Evolutionary conservation across 2,329 filamentous ascomycete genomes (phyloP).

Genomic region (Teratosphaeria epicoccoides): DNA sequence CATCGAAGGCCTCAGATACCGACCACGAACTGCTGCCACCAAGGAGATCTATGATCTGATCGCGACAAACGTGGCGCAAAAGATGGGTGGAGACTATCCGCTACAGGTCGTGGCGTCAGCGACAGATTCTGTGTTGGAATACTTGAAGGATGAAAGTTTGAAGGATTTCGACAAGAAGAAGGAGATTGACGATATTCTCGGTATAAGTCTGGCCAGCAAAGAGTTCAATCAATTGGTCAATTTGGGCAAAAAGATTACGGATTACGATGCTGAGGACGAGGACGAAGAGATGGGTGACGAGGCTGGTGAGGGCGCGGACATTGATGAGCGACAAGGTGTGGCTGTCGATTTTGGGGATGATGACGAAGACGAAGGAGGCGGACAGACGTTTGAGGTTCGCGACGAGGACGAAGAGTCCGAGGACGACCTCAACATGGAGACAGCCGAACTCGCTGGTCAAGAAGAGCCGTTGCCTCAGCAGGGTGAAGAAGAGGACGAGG

Average conservation of each 20-base stretch:
- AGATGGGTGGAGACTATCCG: constrained; percentile 85
- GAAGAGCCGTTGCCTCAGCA: constrained; percentile 38
- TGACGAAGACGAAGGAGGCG: constrained; percentile 66
- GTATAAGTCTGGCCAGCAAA: constrained; percentile 69
- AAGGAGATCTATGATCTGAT: constrained; percentile 91
- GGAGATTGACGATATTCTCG: constrained; percentile 86
- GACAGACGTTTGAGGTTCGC: constrained; percentile 71
- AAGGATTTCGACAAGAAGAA: constrained; percentile 99
- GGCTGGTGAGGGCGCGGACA: constrained; percentile 57
- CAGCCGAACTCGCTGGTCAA: constrained; percentile 28
- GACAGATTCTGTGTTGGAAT: constrained; percentile 82
- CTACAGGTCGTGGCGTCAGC: constrained; percentile 88
- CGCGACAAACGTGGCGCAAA: constrained; percentile 76
- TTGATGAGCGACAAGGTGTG: constrained; percentile 91
- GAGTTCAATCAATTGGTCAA: constrained; percentile 97
- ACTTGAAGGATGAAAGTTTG: constrained; percentile 85
- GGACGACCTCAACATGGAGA: constrained; percentile 44
- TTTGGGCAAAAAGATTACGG: constrained; percentile 95
- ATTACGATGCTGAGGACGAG: constrained; percentile 93
- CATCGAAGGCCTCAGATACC: constrained; percentile 84
- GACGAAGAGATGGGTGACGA: constrained; percentile 74
- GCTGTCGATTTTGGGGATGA: constrained; percentile 94
- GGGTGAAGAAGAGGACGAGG: constrained; percentile 39
- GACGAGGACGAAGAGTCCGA: constrained; percentile 72
- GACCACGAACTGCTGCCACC: constrained; percentile 82